Evolutionary conservation across 2,329 filamentous ascomycete genomes (phyloP).

Genomic region (Colletotrichum lentis): DNA sequence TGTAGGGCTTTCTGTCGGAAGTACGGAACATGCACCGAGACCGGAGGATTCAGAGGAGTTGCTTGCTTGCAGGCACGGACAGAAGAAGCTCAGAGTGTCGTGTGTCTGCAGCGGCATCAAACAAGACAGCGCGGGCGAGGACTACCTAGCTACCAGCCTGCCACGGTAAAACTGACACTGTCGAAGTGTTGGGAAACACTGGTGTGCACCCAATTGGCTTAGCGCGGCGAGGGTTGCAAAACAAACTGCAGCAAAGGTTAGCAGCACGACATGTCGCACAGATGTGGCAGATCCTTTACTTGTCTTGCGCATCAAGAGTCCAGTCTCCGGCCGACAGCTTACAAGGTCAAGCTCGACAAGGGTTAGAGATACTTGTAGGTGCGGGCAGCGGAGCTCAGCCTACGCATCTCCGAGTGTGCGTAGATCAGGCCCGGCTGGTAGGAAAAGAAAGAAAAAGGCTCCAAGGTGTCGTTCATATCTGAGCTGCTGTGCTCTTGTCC

Average conservation of each 20-base stretch:
- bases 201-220: slow-evolving; percentile 21
- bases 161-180: slow-evolving; percentile 10
- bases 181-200: slow-evolving; percentile 34
- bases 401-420: slow-evolving; percentile 12
- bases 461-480: slow-evolving; percentile 4
- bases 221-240: slow-evolving; percentile 16
- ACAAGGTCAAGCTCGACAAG: neutral
- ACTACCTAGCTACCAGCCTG: too few species aligned
- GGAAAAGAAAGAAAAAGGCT: slow-evolving; percentile 25
- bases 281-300: slow-evolving; percentile 7
- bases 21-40: neutral
- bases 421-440: slow-evolving; percentile 15
- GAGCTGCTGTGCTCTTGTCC: neutral
- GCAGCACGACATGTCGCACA: slow-evolving; percentile 37
- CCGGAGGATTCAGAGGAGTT: neutral
- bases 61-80: neutral
- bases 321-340: neutral
- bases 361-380: neutral
- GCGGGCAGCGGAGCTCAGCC: slow-evolving; percentile 1
- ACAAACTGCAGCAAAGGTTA: slow-evolving; percentile 36
- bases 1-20: neutral
- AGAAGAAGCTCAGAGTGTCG: neutral
- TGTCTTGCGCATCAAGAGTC: neutral
- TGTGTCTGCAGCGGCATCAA: neutral
- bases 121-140: neutral